These are phyloP conservation scores for Zasmidium citrigriseum DNA, from an alignment of 2,329 filamentous ascomycete species.

Conservation along the genomic window DNA sequence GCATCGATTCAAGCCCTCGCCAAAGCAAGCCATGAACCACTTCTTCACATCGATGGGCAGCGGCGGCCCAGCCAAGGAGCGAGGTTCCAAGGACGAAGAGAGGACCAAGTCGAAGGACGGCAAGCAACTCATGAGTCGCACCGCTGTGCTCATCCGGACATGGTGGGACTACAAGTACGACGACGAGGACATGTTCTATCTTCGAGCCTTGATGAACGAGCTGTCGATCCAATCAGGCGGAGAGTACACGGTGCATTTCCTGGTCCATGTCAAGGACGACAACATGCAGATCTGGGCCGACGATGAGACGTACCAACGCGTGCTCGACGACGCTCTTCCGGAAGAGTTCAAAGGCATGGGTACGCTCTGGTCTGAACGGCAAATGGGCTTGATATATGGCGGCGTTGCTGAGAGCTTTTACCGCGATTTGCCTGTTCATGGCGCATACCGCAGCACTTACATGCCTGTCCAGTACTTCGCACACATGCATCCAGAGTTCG, in stretches of 20 bases:
- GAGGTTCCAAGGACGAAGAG: conserved; percentile 13
- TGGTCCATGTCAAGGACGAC: conserved; percentile 81
- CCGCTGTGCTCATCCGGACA: conserved; percentile 77
- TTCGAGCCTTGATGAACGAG: conserved; percentile 79
- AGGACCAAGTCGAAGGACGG: conserved; percentile 12
- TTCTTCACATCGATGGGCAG: conserved; percentile 43
- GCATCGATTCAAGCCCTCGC: conserved; percentile 61
- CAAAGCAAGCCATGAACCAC: conserved; percentile 34
- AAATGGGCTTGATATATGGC: conserved; percentile 57
- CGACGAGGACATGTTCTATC: conserved; percentile 76
- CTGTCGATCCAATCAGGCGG: conserved; percentile 74
- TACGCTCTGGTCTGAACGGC: conserved; percentile 54
- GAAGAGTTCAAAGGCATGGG: conserved; percentile 54
- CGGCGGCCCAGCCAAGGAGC: conserved; percentile 30
- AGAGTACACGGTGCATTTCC: conserved; percentile 80
- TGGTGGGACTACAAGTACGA: conserved; percentile 81
- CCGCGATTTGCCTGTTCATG: conserved; percentile 67
- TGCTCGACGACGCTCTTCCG: conserved; percentile 55
- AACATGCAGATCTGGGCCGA: conserved; percentile 81
- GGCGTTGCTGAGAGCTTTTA: conserved; percentile 53
- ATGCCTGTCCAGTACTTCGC: conserved; percentile 97
- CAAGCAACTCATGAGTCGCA: conserved; percentile 55
- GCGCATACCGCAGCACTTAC: conserved; percentile 71
- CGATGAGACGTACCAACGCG: conserved; percentile 68
- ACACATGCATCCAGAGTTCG: conserved; percentile 82